Percentiles rank a stretch among this genome's conserved stretches.
These are phyloP conservation scores for Aureobasidium mangrovei DNA, from an alignment of 2,329 filamentous ascomycete species.

Conservation along the genomic window DNA sequence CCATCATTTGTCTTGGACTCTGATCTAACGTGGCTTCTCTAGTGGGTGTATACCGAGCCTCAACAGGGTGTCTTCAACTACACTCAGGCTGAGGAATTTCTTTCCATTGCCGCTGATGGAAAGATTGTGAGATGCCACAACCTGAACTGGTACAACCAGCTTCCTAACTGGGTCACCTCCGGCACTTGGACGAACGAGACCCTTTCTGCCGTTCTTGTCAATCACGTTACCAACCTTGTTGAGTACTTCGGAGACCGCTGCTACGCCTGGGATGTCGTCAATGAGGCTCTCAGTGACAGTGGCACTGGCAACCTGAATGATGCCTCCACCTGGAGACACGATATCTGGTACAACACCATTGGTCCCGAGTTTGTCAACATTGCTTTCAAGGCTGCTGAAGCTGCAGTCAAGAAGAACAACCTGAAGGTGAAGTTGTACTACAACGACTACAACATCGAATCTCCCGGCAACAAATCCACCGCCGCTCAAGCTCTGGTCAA, in stretches of 20 bases:
- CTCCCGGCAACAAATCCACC: slow-evolving; percentile 38
- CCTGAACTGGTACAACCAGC: slow-evolving; percentile 46
- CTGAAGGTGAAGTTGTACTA: slow-evolving; percentile 52
- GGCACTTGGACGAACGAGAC: slow-evolving; percentile 49
- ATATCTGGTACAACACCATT: slow-evolving; percentile 48
- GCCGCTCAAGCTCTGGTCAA: slow-evolving; percentile 29
- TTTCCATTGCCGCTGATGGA: slow-evolving; percentile 32
- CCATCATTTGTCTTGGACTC: slow-evolving; percentile 16
- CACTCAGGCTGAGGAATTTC: slow-evolving; percentile 44
- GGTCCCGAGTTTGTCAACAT: slow-evolving; percentile 50
- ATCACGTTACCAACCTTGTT: slow-evolving; percentile 52
- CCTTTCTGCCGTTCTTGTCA: slow-evolving; percentile 48
- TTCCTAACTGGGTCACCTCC: slow-evolving; percentile 43
- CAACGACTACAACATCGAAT: slow-evolving; percentile 58
- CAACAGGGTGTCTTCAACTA: slow-evolving; percentile 49
- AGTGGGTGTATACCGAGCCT: slow-evolving; percentile 55
- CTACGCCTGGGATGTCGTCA: slow-evolving; percentile 58
- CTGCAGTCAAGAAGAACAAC: slow-evolving; percentile 46
- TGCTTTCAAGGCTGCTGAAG: slow-evolving; percentile 48
- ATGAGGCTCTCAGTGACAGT: slow-evolving; percentile 51
- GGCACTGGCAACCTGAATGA: slow-evolving; percentile 7
- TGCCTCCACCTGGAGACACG: slow-evolving; percentile 44
- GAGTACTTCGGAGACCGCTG: slow-evolving; percentile 52
- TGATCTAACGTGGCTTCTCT: slow-evolving; percentile 25
- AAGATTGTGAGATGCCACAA: slow-evolving; percentile 55